Evolutionary conservation across 352 stramenopile species (phyloP), one percentile per base, ranked within the genome.

Genomic region (Globisporangium sylvaticum): DNA sequence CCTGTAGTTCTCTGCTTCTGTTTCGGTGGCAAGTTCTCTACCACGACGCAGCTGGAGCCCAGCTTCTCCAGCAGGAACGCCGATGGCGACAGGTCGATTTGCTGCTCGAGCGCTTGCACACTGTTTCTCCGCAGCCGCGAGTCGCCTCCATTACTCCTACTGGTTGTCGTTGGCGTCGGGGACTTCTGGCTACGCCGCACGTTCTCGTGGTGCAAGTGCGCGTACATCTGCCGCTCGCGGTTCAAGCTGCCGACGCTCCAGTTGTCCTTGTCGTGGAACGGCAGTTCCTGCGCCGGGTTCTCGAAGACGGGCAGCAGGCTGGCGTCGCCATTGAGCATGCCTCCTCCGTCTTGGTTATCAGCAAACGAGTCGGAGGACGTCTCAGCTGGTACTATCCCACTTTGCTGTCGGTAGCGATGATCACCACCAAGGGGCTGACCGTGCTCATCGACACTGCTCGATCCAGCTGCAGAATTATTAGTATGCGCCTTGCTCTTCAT

Each of bases 191-290:
- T 80, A 5, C 83, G 84, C 0, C 80, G 78, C 34, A 86, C 67
- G 24, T 81, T 91, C 59, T 94, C 86, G 18, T 80, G 75, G 62
- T 92, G 83, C 14, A 92, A 78, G 32, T 92, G 74, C 18, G 73
- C 68, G 58, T 94, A 92, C 78, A 92, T 90, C 73, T 91, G 84
- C 48, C 74, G 71, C 61, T 92, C 79, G 15, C 86, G 78, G 39
- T 92, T 92, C 42, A 92, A 61, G 65, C 84, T 90, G 0, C 85
- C 83, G 18, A 94, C 78, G 4, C 70, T 77, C 86, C 86, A 94
- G 61, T 94, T 92, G 67, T 91, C 84, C 59, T 92, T 94, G 72
- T 92, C 84, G 3, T 77, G 73, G 22, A 88, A 94, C 2, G 81
- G 78, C 20, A 92, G 56, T 0, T 82, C 68, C 20, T 89, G 72